Conservation (phyloP, 2,329 filamentous ascomycete species). For the Parafenestella ontariensis region DNA sequence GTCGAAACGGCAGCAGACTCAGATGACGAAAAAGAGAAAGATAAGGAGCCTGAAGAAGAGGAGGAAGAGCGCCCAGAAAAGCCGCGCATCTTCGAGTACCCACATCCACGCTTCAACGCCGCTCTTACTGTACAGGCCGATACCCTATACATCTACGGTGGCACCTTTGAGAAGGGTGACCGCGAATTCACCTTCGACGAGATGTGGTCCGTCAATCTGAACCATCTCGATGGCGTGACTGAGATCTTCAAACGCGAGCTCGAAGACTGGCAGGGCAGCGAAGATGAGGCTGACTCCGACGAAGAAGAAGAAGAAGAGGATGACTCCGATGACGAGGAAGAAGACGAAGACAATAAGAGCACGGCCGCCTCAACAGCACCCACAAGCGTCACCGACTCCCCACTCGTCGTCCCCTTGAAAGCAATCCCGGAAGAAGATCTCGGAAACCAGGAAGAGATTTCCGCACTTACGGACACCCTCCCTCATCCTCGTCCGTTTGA, state of each 20-base stretch:
- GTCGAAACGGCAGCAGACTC: conserved; percentile 56
- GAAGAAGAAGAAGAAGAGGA: conserved; percentile 57
- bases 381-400: conserved; percentile 51
- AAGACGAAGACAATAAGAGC: conserved; percentile 61
- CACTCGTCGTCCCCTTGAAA: conserved; percentile 22
- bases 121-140: conserved; percentile 92
- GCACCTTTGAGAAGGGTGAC: conserved; percentile 94
- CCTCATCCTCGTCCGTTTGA: conserved; percentile 87
- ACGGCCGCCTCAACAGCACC: conserved; percentile 57
- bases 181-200: conserved; percentile 96
- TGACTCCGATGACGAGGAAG: conserved; percentile 53
- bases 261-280: conserved; percentile 76
- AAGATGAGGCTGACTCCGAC: conserved; percentile 53
- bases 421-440: conserved; percentile 47
- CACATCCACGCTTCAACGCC: conserved; percentile 89
- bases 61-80: conserved; percentile 62
- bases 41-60: conserved; percentile 51
- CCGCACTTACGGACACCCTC: conserved; percentile 70
- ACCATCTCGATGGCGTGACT: conserved; percentile 91
- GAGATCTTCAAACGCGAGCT: conserved; percentile 87
- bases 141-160: conserved; percentile 90
- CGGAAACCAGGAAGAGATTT: conserved; percentile 60
- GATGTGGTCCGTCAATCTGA: conserved; percentile 90
- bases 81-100: conserved; percentile 77
- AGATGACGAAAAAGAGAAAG: conserved; percentile 33